Conservation (phyloP, 345 rosid genomes). For the Eucalyptus shirleyi region DNA sequence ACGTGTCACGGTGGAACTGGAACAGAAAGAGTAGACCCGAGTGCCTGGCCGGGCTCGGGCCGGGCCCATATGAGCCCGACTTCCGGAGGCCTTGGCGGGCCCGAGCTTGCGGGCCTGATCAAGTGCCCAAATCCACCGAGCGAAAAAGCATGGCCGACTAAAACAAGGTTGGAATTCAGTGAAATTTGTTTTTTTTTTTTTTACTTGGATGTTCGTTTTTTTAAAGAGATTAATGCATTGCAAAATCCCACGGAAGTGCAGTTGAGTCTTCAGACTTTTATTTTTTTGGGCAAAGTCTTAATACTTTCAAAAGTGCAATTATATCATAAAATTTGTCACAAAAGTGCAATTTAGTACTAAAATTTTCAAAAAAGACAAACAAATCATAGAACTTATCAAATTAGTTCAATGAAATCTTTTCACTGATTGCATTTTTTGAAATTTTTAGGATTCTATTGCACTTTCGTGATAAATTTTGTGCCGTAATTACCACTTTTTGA, state of each 20-base stretch:
- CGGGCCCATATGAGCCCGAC: not conserved
- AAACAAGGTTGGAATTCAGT: not conserved
- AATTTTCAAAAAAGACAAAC: accelerated
- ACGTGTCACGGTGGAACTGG: not conserved
- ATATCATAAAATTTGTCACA: accelerated
- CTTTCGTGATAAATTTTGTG: accelerated
- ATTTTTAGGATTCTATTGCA: too few species aligned
- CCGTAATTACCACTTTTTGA: too few species aligned
- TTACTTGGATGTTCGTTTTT: not conserved
- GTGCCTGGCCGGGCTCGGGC: not conserved
- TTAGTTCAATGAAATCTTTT: too few species aligned
- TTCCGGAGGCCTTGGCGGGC: not conserved
- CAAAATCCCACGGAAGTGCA: not conserved
- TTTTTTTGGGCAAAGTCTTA: not conserved
- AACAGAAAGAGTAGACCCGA: not conserved
- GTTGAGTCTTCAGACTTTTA: not conserved
- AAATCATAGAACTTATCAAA: not conserved
- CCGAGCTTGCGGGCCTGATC: not conserved
- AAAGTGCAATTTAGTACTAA: accelerated
- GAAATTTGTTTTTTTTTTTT: not conserved
- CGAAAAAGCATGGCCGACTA: not conserved
- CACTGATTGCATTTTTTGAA: accelerated
- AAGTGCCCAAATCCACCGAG: not conserved
- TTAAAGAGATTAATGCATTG: not conserved
- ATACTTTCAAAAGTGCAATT: not conserved